A percentile compares a stretch with the other conserved stretches of the same genome.
phyloP scores from a whole-genome alignment of 2,329 filamentous ascomycete genomes.

The Pseudogymnoascus destructans region DNA sequence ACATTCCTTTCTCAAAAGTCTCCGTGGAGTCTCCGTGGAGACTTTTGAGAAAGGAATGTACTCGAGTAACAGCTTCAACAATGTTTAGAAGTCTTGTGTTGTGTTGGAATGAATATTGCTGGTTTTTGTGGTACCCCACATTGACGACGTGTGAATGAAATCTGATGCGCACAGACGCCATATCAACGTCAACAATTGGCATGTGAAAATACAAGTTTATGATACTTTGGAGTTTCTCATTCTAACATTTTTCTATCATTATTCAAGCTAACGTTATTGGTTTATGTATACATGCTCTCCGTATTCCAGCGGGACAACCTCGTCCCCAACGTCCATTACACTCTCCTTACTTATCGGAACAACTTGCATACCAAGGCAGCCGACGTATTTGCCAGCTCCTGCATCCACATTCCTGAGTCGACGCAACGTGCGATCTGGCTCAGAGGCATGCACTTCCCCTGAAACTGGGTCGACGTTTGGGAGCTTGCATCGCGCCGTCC shows the following conservation, averaged over 20 bases:
- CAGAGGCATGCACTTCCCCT: constrained; percentile 27
- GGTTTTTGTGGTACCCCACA: not conserved
- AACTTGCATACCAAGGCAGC: constrained; percentile 54
- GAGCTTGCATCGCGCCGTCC: constrained; percentile 56
- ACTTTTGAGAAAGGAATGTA: not conserved
- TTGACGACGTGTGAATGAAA: not conserved
- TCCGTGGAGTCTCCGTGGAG: not conserved
- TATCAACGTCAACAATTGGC: not conserved
- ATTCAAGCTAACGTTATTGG: constrained; percentile 13
- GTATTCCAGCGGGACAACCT: constrained; percentile 34
- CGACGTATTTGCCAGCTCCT: constrained; percentile 38
- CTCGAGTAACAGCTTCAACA: not conserved
- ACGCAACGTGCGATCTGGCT: constrained; percentile 47
- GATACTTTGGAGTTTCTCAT: not conserved
- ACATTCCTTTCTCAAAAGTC: no score
- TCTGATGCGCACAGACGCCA: not conserved
- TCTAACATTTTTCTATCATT: not conserved
- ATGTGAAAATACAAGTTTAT: not conserved
- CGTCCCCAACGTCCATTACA: constrained; percentile 43
- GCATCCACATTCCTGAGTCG: constrained; percentile 46
- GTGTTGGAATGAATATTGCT: not conserved
- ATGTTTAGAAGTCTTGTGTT: not conserved
- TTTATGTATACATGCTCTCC: constrained; percentile 19
- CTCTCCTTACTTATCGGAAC: constrained; percentile 38
- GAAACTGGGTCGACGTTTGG: constrained; percentile 52